Base-by-base conservation (phyloP, 2,329 filamentous ascomycete species). In the Penicillium sp. region DNA sequence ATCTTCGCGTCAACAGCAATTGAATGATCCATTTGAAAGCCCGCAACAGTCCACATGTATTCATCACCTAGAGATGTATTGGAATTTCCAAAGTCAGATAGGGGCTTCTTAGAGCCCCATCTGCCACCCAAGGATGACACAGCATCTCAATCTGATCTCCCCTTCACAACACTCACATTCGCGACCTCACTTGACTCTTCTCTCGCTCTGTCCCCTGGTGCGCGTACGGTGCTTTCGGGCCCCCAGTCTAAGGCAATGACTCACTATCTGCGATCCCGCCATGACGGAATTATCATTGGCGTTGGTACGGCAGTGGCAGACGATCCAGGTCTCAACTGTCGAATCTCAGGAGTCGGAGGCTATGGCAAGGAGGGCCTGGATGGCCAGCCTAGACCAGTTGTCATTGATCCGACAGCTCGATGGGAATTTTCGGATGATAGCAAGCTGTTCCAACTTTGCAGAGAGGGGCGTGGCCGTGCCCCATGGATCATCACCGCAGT, bases 191-290 rank as follows among this genome's bases (percentile, higher is more conserved):
- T 97, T 52, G 92, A 97, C 76, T 87, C 88, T 36, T 83, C 85
- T 51, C 79, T 94, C 41, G 83, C 90, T 1, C 79, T 91, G 11
- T 81, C 87, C 0, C 90, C 90, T 0, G 90, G 91, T 14, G 78
- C 84, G 2, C 88, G 87, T 58, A 96, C 92, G 1, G 78, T 82
- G 0, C 84, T 97, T 8, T 97, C 92, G 0, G 92, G 92, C 1
- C 83, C 88, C 0, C 81, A 87, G 57, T 91, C 90, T 33, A 96
- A 97, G 74, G 85, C 89, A 44, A 95, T 97, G 90, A 97, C 93
- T 0, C 93, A 97, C 73, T 90, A 89, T 70, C 83, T 97, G n/a
- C 90, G 93, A 65, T 87, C 87, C 10, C 83, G 82, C 14, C 91
- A 97, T 75, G 86, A 89, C 59, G 91, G 90, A 22, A 96, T 97